Percentiles rank a stretch among this genome's conserved stretches.
These are phyloP conservation scores for Carex pumila DNA, from an alignment of 176 grass and related monocot genomes.

Conservation along the genomic window DNA sequence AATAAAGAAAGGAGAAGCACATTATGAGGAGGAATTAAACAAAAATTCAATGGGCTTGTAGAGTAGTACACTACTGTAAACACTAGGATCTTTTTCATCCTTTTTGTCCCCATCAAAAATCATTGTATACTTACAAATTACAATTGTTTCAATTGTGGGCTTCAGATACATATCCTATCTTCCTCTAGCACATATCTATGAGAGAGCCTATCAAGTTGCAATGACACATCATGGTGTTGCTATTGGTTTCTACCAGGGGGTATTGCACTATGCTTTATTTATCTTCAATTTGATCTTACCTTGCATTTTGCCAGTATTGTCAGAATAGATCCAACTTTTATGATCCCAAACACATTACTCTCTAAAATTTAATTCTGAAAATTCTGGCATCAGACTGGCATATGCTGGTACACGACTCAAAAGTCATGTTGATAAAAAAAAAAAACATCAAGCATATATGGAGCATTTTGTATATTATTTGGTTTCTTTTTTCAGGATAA, in stretches of 20 bases:
- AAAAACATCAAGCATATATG: background rate
- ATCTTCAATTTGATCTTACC: background rate
- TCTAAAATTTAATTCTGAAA: background rate
- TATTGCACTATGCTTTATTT: conserved; percentile 19
- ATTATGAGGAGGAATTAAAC: background rate
- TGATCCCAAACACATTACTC: background rate
- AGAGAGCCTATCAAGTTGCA: conserved; percentile 63
- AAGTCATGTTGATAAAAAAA: background rate
- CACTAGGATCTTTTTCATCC: background rate
- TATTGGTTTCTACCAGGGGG: conserved; percentile 95
- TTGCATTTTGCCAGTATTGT: background rate
- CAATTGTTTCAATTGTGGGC: background rate
- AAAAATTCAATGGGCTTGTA: background rate
- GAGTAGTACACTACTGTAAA: background rate
- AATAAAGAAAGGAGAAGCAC: background rate
- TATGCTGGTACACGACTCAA: background rate
- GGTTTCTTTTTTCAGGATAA: conserved; percentile 53
- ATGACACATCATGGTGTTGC: conserved; percentile 57
- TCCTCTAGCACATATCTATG: conserved; percentile 90
- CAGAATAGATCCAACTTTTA: background rate
- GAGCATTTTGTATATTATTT: background rate
- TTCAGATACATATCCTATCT: conserved; percentile 79
- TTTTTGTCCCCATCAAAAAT: background rate
- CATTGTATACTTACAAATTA: background rate
- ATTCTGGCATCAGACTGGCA: background rate